Conservation (phyloP, 345 rosid genomes). For the Excoecaria cochinchinensis region DNA sequence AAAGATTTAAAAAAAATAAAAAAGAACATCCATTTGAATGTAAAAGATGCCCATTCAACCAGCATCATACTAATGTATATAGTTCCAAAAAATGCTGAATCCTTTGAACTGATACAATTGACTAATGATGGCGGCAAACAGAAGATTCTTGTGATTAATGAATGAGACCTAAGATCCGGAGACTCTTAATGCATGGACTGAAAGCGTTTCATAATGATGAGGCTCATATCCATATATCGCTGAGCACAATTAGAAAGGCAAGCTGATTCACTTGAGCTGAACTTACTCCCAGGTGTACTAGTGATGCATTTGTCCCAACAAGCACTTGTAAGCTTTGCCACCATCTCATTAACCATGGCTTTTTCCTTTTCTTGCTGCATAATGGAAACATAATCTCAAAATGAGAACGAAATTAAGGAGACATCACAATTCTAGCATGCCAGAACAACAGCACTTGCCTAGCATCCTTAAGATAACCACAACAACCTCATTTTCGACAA, state of each 20-base stretch:
- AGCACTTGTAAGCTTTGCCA: conserved; percentile 69
- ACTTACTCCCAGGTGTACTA: conserved; percentile 79
- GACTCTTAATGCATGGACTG: conserved; percentile 58
- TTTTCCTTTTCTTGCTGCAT: conserved; percentile 84
- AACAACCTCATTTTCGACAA: not conserved
- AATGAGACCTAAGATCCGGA: not conserved
- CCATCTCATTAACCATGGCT: conserved; percentile 79
- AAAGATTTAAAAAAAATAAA: too few species aligned
- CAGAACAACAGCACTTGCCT: not conserved
- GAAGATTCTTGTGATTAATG: conserved; percentile 12
- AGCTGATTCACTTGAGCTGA: conserved; percentile 82
- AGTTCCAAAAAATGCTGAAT: not conserved
- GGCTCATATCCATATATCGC: conserved; percentile 77
- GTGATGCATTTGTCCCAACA: conserved; percentile 98
- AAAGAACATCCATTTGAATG: not conserved
- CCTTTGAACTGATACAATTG: not conserved
- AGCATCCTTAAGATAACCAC: not conserved
- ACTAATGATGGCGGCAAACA: not conserved
- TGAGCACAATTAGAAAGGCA: conserved; percentile 79
- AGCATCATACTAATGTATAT: not conserved
- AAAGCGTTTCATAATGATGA: conserved; percentile 74
- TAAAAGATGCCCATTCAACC: conserved; percentile 1
- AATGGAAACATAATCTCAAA: conserved; percentile 4
- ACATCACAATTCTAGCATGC: not conserved
- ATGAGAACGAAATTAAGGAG: not conserved